A percentile compares a stretch with the other conserved stretches of the same genome.
Evolutionary conservation across 805 yeast species (phyloP).

Genomic region (Debaryomyces castellii): DNA sequence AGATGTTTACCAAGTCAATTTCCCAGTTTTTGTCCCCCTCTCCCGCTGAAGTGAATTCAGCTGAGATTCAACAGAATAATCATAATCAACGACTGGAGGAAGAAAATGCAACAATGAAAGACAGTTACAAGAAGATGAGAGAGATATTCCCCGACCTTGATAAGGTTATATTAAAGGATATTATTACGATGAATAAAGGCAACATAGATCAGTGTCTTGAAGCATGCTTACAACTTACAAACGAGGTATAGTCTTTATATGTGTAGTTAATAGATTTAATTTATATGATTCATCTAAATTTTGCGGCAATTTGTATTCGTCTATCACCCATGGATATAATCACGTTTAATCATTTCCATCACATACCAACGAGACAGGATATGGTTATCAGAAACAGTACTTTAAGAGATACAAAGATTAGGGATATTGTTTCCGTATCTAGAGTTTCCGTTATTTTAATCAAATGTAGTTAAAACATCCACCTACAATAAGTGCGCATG

Average conservation of each 20-base stretch:
- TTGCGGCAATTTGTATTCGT: neutral
- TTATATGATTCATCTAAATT: neutral
- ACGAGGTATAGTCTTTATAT: slow-evolving; percentile 6
- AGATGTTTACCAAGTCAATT: slow-evolving; percentile 50
- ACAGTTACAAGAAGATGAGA: slow-evolving; percentile 45
- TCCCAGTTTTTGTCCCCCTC: slow-evolving; percentile 40
- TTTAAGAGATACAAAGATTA: no score
- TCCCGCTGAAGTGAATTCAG: slow-evolving; percentile 25
- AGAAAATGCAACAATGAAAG: slow-evolving; percentile 9
- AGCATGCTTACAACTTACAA: slow-evolving; percentile 41
- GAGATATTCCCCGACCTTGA: slow-evolving; percentile 81
- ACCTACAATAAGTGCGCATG: neutral
- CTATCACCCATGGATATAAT: neutral
- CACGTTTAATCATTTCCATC: neutral
- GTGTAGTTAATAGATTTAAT: neutral
- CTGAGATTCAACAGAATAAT: slow-evolving; percentile 2
- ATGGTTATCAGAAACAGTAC: no score
- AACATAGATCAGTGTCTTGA: slow-evolving; percentile 75
- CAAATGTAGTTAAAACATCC: neutral
- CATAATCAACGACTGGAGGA: slow-evolving; percentile 2
- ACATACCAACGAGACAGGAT: no score
- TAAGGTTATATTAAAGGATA: slow-evolving; percentile 64
- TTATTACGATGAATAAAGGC: slow-evolving; percentile 63
- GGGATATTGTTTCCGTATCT: neutral
- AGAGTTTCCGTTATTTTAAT: neutral